phyloP scores from a whole-genome alignment of 2,329 filamentous ascomycete species.

The Colletotrichum eremochloae region DNA sequence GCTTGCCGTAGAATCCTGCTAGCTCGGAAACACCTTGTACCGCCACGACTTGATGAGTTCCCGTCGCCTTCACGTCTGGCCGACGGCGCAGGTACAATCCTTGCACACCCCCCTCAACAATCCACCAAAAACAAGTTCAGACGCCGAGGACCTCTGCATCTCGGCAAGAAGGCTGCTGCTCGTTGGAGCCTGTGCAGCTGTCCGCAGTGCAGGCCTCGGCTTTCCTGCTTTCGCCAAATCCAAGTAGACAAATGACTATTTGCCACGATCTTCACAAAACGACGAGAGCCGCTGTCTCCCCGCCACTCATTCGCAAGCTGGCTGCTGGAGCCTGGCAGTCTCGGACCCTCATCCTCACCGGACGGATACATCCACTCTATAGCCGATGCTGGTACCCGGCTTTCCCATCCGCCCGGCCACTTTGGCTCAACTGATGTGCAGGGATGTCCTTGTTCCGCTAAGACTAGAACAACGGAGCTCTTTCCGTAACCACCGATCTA shows the following conservation, averaged over 20 bases:
- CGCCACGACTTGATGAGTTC: neutral
- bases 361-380: constrained; percentile 37
- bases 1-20: neutral
- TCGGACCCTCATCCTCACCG: constrained; percentile 27
- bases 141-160: constrained; percentile 29
- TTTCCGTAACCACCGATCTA: constrained; percentile 31
- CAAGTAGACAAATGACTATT: constrained; percentile 16
- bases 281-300: neutral
- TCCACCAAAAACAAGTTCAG: neutral
- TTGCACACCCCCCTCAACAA: constrained; percentile 23
- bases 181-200: neutral
- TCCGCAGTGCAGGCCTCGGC: constrained; percentile 1
- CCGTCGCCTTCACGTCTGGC: neutral
- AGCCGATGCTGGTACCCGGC: constrained; percentile 31
- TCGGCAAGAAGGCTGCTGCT: constrained; percentile 19
- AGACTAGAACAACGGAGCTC: constrained; percentile 28
- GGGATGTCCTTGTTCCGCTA: constrained; percentile 35
- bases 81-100: constrained; percentile 5
- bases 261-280: constrained; percentile 16
- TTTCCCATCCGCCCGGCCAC: constrained; percentile 31
- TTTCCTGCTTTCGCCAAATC: neutral
- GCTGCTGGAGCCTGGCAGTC: constrained; percentile 3
- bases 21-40: neutral
- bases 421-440: constrained; percentile 36
- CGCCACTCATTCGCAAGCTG: neutral